phyloP scores from a whole-genome alignment of 2,329 filamentous ascomycete genomes.

The Phymatotrichopsis omnivora region DNA sequence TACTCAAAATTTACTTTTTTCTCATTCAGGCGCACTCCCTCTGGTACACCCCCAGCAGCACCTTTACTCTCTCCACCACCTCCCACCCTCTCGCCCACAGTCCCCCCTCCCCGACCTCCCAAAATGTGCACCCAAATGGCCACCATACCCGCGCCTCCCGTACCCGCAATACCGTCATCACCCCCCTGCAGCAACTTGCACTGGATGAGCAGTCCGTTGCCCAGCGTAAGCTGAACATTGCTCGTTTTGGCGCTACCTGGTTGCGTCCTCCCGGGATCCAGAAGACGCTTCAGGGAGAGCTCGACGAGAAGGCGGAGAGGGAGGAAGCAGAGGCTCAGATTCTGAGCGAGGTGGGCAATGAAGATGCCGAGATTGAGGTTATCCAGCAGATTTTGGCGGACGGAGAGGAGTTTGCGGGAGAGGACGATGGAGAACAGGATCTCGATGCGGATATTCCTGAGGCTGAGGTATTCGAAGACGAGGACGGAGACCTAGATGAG shows the following conservation, averaged over 20 bases:
- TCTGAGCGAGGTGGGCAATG: constrained; percentile 46
- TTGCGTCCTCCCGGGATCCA: constrained; percentile 76
- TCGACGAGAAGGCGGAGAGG: constrained; percentile 79
- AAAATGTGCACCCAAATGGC: constrained; percentile 22
- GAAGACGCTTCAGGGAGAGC: constrained; percentile 83
- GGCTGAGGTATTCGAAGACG: constrained; percentile 36
- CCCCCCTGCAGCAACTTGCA: constrained; percentile 35
- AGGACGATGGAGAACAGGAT: constrained; percentile 35
- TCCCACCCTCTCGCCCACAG: constrained; percentile 32
- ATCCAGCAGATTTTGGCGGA: too few species aligned
- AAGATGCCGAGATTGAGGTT: constrained; percentile 35
- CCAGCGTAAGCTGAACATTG: constrained; percentile 68
- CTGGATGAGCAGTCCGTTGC: constrained; percentile 67
- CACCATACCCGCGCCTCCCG: constrained; percentile 23
- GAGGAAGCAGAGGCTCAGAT: constrained; percentile 74
- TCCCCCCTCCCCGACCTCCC: constrained; percentile 19
- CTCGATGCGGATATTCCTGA: constrained; percentile 39
- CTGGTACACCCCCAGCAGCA: constrained; percentile 59
- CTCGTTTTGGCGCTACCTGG: constrained; percentile 82
- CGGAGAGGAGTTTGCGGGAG: constrained; percentile 35
- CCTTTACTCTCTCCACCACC: constrained; percentile 36
- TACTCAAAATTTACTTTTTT: constrained; percentile 21
- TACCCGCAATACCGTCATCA: constrained; percentile 24
- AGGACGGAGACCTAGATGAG: constrained; percentile 45
- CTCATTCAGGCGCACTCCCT: constrained; percentile 54